phyloP scores from a whole-genome alignment of 768 basidiomycete species.

The Leccinum ochraceum region DNA sequence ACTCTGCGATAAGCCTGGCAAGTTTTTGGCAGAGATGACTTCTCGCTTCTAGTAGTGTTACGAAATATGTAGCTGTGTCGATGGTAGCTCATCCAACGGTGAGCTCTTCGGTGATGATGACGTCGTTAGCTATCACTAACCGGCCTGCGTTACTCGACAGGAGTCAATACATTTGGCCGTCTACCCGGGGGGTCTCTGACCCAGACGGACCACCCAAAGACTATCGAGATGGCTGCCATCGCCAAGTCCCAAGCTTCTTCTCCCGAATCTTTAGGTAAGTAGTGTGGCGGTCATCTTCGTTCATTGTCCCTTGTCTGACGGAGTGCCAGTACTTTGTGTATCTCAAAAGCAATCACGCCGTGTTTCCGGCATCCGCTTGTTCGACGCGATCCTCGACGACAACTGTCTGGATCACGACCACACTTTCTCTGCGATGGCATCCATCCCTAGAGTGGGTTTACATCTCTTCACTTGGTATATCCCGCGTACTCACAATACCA shows the following conservation, averaged over 20 bases:
- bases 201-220: constrained; percentile 10
- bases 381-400: constrained; percentile 5
- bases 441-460: constrained; percentile 1
- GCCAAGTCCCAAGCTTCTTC: background rate
- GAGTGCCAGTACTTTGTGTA: background rate
- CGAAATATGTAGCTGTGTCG: background rate
- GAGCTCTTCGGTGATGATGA: background rate
- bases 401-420: constrained; percentile 2
- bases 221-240: constrained; percentile 1
- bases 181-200: constrained; percentile 19
- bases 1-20: constrained; percentile 8
- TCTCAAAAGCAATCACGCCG: constrained; percentile 1
- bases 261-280: constrained; percentile 11
- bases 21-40: constrained; percentile 9
- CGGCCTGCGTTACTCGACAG: background rate
- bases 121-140: constrained; percentile 7
- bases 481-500: background rate
- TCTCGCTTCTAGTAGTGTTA: background rate
- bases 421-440: constrained; percentile 5
- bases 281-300: background rate
- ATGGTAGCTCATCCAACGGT: constrained; percentile 7
- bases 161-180: constrained; percentile 9
- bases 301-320: constrained; percentile 10
- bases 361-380: constrained; percentile 11
- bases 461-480: background rate